Conservation (phyloP, 2,329 filamentous ascomycete genomes). For the Juglanconis oblonga region DNA sequence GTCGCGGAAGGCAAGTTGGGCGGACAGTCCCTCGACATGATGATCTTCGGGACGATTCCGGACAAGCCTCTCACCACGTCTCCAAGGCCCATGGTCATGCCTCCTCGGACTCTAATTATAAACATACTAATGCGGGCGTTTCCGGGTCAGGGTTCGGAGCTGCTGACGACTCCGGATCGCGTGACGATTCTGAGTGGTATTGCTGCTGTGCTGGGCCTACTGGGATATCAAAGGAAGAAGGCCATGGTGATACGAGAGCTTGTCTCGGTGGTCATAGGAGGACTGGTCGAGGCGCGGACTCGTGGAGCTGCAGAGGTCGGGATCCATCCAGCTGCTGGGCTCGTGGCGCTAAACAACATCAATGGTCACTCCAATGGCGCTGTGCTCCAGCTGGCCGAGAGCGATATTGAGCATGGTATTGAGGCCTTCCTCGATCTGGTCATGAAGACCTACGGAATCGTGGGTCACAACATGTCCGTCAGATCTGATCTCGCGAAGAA, state of each 20-base stretch:
- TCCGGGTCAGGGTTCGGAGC: constrained; percentile 62
- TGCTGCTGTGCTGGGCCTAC: constrained; percentile 73
- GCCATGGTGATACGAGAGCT: constrained; percentile 86
- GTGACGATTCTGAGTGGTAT: constrained; percentile 81
- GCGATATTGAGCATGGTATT: constrained; percentile 64
- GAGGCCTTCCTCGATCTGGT: constrained; percentile 60
- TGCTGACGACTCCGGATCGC: constrained; percentile 71
- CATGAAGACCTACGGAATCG: constrained; percentile 63
- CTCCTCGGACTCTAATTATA: constrained; percentile 61
- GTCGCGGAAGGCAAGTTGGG: constrained; percentile 62
- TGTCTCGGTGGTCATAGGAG: constrained; percentile 76
- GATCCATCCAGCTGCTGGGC: constrained; percentile 86
- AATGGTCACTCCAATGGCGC: constrained; percentile 48
- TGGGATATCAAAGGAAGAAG: constrained; percentile 85
- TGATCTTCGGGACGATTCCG: constrained; percentile 60
- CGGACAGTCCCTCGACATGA: constrained; percentile 58
- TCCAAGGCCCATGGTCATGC: constrained; percentile 54
- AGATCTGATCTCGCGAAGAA: constrained; percentile 23
- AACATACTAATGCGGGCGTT: constrained; percentile 67
- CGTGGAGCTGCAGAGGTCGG: constrained; percentile 93
- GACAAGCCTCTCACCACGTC: constrained; percentile 48
- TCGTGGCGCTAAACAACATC: constrained; percentile 66
- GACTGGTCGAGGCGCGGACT: constrained; percentile 85
- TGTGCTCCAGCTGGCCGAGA: constrained; percentile 60
- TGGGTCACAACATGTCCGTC: constrained; percentile 43